Percentiles rank a stretch among this genome's conserved stretches.
These are phyloP conservation scores for Naumovozyma baii DNA, from an alignment of 805 yeast species.

Conservation along the genomic window DNA sequence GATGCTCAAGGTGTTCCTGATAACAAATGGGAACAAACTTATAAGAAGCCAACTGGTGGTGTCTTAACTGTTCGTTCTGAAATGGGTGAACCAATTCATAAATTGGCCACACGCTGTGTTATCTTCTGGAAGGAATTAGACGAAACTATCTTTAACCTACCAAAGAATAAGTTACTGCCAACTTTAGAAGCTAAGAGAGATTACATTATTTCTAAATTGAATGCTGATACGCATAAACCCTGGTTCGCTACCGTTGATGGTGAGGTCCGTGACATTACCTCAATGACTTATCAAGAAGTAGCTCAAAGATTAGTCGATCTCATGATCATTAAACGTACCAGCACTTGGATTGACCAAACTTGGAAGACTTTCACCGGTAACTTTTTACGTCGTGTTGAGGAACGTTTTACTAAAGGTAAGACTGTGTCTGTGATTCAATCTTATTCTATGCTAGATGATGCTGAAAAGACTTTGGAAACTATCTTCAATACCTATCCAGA, in stretches of 20 bases:
- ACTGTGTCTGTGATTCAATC: slow-evolving; percentile 66
- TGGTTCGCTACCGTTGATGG: slow-evolving; percentile 78
- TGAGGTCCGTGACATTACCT: slow-evolving; percentile 83
- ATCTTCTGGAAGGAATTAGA: slow-evolving; percentile 96
- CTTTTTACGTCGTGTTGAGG: slow-evolving; percentile 89
- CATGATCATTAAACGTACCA: slow-evolving; percentile 68
- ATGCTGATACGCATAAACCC: slow-evolving; percentile 94
- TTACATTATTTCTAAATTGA: slow-evolving; percentile 73
- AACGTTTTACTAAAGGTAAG: slow-evolving; percentile 64
- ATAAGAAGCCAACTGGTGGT: slow-evolving; percentile 95
- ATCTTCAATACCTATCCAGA: slow-evolving; percentile 63
- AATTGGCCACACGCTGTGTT: slow-evolving; percentile 96
- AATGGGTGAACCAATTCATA: slow-evolving; percentile 99
- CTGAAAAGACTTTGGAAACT: slow-evolving; percentile 47
- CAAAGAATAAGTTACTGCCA: slow-evolving; percentile 77
- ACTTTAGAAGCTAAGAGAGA: slow-evolving; percentile 76
- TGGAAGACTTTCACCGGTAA: slow-evolving; percentile 81
- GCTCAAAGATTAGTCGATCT: slow-evolving; percentile 80
- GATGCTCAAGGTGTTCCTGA: slow-evolving; percentile 86
- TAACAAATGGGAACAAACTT: slow-evolving; percentile 83
- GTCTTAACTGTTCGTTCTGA: slow-evolving; percentile 91
- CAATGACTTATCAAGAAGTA: slow-evolving; percentile 92
- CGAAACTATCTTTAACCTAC: slow-evolving; percentile 81
- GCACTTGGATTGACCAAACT: slow-evolving; percentile 79
- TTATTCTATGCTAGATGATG: slow-evolving; percentile 57